Base-by-base conservation (phyloP, 2,329 filamentous ascomycete genomes). In the Sarocladium strictum region DNA sequence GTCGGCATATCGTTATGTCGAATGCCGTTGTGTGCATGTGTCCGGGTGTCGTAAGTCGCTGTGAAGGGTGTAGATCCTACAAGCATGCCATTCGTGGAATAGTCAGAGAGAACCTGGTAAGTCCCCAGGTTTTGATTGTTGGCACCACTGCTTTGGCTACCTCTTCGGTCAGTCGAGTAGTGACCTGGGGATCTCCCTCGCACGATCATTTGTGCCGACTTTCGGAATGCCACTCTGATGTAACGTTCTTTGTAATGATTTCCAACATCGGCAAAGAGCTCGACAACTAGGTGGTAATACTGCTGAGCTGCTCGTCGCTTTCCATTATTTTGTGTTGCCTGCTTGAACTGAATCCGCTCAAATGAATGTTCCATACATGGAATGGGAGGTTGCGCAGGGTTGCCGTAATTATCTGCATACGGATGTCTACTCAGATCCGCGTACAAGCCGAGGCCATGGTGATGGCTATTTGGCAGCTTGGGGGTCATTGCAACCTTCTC, bases 271-370 rank as follows among this genome's bases (percentile, higher is more conserved):
- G 81, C 89, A 69, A 84, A 90, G 1, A 95, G 81, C 66, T 96
- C 90, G 3, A 96, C 86, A 45, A 95, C 82, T n/a, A 97, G 77
- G 63, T 94, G 89, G 64, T 95, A 96, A 68, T 91, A 96, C 63
- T 96, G 92, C 65, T 97, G 91, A 17, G 91, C 90, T 1, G 91
- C 91, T 55, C 92, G 79, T 61, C 92, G 80, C 69, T 96, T 96
- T 47, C 91, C 91, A 61, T 97, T 97, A 72, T 96, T 97, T 23
- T 90, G 90, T 0, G 91, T 96, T 1, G 92, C 91, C 60, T 90
- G 89, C 68, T 96, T 95, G 79, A 96, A 97, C 63, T 96, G 91
- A 53, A 96, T 94, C 11, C 92, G 85, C 66, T 96, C 91, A 65
- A 95, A 97, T 0, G 78, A 83, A 58, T 83, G 77, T 60, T 84